phyloP scores from a whole-genome alignment of 495 filamentous ascomycete genomes.

The Patellaria atrata region DNA sequence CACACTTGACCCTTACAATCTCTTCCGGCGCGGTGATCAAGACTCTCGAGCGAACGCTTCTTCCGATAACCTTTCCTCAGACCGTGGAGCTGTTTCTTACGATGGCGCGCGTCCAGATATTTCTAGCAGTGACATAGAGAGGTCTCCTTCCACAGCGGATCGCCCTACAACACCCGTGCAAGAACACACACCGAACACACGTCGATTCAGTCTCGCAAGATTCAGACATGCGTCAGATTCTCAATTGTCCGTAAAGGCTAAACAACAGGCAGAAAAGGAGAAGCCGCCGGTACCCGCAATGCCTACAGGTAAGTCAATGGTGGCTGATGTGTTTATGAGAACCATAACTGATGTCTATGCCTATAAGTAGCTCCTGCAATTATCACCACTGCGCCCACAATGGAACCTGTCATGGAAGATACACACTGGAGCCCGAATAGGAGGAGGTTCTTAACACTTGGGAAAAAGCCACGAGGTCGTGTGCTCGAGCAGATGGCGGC shows the following conservation, averaged over 20 bases:
- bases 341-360: conserved; percentile 12
- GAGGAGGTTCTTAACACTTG: too few relatives aligned
- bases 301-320: conserved; percentile 18
- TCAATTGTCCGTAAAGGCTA: conserved; percentile 66
- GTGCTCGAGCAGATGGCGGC: too few relatives aligned
- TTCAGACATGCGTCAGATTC: conserved; percentile 91
- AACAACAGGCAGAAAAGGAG: conserved; percentile 42
- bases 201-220: conserved; percentile 79
- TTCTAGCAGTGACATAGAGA: conserved; percentile 10
- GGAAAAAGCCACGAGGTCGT: too few relatives aligned
- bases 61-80: conserved; percentile 10
- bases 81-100: conserved; percentile 13
- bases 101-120: conserved; percentile 18
- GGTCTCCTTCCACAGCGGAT: conserved; percentile 4
- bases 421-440: too few relatives aligned
- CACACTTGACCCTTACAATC: conserved; percentile 23
- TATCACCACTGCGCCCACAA: conserved; percentile 82
- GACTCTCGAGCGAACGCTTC: conserved; percentile 12
- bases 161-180: conserved; percentile 19
- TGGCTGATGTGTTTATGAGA: conserved; percentile 11
- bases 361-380: conserved; percentile 59
- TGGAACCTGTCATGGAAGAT: too few relatives aligned
- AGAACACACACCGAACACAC: conserved; percentile 26
- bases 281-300: conserved; percentile 46
- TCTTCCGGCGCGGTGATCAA: conserved; percentile 18